Evolutionary conservation across 495 filamentous ascomycete species (phyloP), one percentile per base, ranked within the genome.

Genomic region (Penicillium coprophilum): DNA sequence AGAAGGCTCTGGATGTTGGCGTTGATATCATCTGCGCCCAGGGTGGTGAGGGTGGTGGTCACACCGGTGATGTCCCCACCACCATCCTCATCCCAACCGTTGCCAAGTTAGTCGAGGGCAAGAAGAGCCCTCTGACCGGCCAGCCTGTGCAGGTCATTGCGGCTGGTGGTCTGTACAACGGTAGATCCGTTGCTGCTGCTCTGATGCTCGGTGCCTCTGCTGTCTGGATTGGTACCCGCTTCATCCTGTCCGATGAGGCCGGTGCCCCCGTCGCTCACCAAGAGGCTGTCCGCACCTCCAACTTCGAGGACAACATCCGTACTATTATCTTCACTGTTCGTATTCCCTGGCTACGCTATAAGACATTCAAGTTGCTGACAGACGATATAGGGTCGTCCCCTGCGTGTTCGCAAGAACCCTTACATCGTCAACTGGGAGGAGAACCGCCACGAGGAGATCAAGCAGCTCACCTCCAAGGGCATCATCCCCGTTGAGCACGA

Each of bases 351-450:
- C 24, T 24, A 6, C 46, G 8, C 31, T 23, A 41, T 8, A 47
- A 30, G 47, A 3, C 23, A 3, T 17, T 40, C 38, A 32, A 0
- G 5, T 52, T 40, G 50, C 67, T 75, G 64, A 75, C 57, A 36
- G n/a, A 8, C 24, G 4, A 15, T 28, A 41, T 53, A 85, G 83
- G 92, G 94, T 48, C 90, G 94, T 44, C 94, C 94, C 39, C 80
- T 98, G 57, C 89, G 94, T 58, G 94, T 98, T 53, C 87, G 92
- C 61, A 92, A 84, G 63, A 98, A 97, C 77, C 63, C 84, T 8
- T 98, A 97, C 73, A 97, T 98, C 66, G 55, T 83, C 66, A 91
- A 96, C 79, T 98, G 95, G 94, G 94, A 98, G 79, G 86, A 88
- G 67, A 91, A 96, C 77, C 87, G 94, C 60, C 71, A 77, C 50